Evolutionary conservation across 225 moss, liverwort and hornwort species (phyloP).

Genomic region (Asterella californica): DNA sequence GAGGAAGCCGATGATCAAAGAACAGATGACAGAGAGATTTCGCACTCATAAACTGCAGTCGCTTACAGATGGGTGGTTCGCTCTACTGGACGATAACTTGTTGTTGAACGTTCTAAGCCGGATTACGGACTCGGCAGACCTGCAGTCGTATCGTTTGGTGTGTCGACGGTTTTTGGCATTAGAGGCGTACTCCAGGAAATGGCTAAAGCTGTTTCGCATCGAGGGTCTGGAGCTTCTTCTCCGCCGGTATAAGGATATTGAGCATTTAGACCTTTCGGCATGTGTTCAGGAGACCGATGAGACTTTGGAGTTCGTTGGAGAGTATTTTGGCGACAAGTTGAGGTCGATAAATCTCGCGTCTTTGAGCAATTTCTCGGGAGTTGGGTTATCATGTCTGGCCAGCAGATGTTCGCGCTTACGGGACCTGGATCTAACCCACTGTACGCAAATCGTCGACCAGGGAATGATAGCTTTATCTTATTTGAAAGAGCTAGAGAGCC

Average conservation of each 20-base stretch:
- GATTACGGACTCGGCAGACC: slow-evolving; percentile 55
- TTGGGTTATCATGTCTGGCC: slow-evolving; percentile 45
- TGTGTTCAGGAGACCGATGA: slow-evolving; percentile 60
- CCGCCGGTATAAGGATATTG: slow-evolving; percentile 50
- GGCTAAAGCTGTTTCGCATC: slow-evolving; percentile 52
- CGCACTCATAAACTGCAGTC: not conserved
- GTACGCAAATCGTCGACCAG: slow-evolving; percentile 48
- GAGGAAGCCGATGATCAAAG: not conserved
- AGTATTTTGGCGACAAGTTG: slow-evolving; percentile 43
- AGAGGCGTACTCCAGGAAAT: slow-evolving; percentile 52
- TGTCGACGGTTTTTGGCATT: slow-evolving; percentile 58
- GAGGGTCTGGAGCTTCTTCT: slow-evolving; percentile 55
- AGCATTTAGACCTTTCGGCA: slow-evolving; percentile 65
- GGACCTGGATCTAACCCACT: slow-evolving; percentile 66
- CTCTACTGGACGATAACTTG: slow-evolving; percentile 55
- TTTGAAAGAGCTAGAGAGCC: slow-evolving; percentile 54
- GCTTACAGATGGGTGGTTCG: slow-evolving; percentile 33
- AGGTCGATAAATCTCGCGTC: slow-evolving; percentile 57
- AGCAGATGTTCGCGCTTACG: slow-evolving; percentile 39
- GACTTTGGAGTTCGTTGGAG: slow-evolving; percentile 47
- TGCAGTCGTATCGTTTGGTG: slow-evolving; percentile 73
- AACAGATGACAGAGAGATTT: slow-evolving; percentile 1
- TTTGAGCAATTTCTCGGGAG: slow-evolving; percentile 43
- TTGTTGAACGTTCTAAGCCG: slow-evolving; percentile 51
- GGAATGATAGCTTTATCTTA: slow-evolving; percentile 45